Percentiles rank a stretch among this genome's conserved stretches.
phyloP scores from a whole-genome alignment of 805 yeast species.

The Metschnikowia orientalis region DNA sequence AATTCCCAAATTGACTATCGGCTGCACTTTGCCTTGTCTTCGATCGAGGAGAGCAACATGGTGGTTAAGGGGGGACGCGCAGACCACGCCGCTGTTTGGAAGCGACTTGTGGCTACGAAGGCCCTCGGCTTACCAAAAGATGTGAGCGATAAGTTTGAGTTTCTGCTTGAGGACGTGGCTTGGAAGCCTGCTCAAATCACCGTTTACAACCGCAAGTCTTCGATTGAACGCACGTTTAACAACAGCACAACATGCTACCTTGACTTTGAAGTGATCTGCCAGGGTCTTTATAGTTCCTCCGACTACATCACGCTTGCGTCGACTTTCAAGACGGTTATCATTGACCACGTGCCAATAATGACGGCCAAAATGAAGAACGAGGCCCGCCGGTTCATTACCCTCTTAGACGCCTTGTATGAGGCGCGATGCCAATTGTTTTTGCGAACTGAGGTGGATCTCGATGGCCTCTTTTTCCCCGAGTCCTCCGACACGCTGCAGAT shows the following conservation, averaged over 20 bases:
- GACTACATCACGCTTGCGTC: constrained; percentile 69
- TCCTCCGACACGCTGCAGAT: constrained; percentile 20
- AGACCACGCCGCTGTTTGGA: constrained; percentile 33
- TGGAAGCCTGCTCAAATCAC: constrained; percentile 29
- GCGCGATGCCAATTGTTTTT: constrained; percentile 57
- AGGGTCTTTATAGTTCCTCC: constrained; percentile 55
- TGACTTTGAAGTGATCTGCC: constrained; percentile 52
- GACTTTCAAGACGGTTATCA: constrained; percentile 49
- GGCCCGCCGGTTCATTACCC: constrained; percentile 62
- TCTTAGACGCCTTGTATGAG: constrained; percentile 68
- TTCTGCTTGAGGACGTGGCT: constrained; percentile 12
- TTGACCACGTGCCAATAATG: constrained; percentile 60
- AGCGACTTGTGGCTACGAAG: constrained; percentile 22
- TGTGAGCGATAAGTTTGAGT: not conserved
- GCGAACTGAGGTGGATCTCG: constrained; percentile 46
- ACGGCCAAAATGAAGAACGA: constrained; percentile 57
- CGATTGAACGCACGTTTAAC: constrained; percentile 40
- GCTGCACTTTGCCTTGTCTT: constrained; percentile 20
- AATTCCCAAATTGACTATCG: constrained; percentile 56
- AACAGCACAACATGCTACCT: constrained; percentile 42
- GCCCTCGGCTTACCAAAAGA: constrained; percentile 15
- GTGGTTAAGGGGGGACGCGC: constrained; percentile 26
- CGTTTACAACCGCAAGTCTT: constrained; percentile 55
- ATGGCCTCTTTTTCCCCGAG: constrained; percentile 60
- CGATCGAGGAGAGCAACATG: constrained; percentile 24